Percentiles rank a stretch among this genome's conserved stretches.
Evolutionary conservation across 306 rosid genomes (phyloP).

Genomic region (Corylus heterophylla): DNA sequence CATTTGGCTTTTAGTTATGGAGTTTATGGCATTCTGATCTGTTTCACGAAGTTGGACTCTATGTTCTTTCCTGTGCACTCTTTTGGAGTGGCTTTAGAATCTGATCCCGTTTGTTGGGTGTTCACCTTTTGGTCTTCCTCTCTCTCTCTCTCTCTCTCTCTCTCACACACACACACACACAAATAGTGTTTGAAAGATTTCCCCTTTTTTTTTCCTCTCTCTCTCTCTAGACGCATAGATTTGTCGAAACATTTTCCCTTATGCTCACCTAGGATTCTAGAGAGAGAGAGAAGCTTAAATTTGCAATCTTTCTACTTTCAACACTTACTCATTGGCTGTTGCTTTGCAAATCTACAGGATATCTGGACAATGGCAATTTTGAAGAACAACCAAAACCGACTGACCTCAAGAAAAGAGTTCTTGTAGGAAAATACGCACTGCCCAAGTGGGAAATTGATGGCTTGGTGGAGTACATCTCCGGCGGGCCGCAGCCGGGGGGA

Average conservation of each 20-base stretch:
- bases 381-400: constrained; percentile 67
- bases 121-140: neutral
- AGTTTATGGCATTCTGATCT: constrained; percentile 17
- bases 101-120: constrained; percentile 2
- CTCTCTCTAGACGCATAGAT: neutral
- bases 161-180: neutral
- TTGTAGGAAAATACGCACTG: constrained; percentile 62
- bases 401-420: constrained; percentile 58
- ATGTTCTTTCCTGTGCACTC: neutral
- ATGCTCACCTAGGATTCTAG: neutral
- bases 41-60: constrained; percentile 15
- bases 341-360: constrained; percentile 44
- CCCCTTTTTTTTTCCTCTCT: neutral
- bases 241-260: neutral
- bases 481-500: constrained; percentile 94
- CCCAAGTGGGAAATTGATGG: constrained; percentile 91
- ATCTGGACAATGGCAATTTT: constrained; percentile 81
- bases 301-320: constrained; percentile 1
- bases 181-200: neutral
- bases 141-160: neutral
- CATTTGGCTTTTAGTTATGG: constrained; percentile 3
- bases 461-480: constrained; percentile 81
- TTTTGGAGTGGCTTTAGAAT: constrained; percentile 12
- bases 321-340: neutral
- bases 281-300: constrained; percentile 1